Conservation (phyloP, 495 filamentous ascomycete species). For the Penicillium herquei region DNA sequence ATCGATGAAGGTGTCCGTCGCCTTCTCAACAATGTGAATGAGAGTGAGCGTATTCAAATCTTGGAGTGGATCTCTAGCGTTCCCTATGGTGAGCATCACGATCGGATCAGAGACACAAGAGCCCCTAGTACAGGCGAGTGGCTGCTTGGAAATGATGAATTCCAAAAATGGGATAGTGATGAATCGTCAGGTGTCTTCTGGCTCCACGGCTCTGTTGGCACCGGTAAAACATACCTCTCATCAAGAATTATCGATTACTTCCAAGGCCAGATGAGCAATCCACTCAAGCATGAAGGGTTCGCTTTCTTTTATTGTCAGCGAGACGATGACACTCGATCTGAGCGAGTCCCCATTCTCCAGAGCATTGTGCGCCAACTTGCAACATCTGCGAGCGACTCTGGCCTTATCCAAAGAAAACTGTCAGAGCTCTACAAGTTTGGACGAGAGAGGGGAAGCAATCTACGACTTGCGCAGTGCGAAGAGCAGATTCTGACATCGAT, state of each 20-base stretch:
- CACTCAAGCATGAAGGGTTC: background rate
- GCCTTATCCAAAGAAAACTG: background rate
- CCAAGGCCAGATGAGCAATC: background rate
- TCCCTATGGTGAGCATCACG: background rate
- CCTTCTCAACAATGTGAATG: background rate
- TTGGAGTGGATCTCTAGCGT: background rate
- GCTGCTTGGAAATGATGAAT: background rate
- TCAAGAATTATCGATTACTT: background rate
- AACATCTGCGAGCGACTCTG: background rate
- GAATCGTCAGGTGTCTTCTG: background rate
- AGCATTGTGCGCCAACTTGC: background rate
- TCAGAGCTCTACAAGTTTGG: no score
- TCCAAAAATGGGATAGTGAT: background rate
- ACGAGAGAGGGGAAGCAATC: background rate
- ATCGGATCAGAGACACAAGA: background rate
- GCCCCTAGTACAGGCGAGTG: background rate
- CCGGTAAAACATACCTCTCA: background rate
- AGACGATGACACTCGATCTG: background rate
- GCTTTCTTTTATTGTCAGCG: background rate
- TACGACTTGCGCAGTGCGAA: background rate
- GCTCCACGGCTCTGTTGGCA: background rate
- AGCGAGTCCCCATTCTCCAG: background rate
- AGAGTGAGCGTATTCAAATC: background rate
- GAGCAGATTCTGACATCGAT: background rate
- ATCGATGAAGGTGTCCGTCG: background rate